Evolutionary conservation across 305 asterid genomes (phyloP).

Genomic region (Ajuga reptans): DNA sequence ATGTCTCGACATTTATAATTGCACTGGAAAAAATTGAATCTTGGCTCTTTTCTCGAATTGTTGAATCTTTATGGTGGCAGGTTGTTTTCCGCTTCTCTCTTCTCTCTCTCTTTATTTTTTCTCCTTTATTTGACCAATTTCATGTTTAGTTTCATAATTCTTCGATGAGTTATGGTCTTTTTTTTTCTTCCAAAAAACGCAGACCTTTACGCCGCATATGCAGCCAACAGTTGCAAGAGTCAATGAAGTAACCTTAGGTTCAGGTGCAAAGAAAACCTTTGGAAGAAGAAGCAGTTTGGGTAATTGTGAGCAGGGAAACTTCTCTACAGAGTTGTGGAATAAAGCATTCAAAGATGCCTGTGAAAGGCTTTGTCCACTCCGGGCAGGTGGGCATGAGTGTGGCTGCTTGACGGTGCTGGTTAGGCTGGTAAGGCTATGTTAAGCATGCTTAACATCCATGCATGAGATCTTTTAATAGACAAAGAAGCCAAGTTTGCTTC

Average conservation of each 20-base stretch:
- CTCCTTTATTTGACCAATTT: not conserved
- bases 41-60: conserved; percentile 83
- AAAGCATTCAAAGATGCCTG: conserved; percentile 87
- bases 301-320: conserved; percentile 56
- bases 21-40: conserved; percentile 79
- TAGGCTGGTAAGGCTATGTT: conserved; percentile 53
- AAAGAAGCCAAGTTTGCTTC: not conserved
- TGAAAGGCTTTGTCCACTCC: conserved; percentile 82
- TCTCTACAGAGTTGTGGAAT: conserved; percentile 75
- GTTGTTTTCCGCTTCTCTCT: conserved; percentile 30
- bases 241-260: conserved; percentile 28
- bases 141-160: conserved; percentile 1
- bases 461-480: not conserved
- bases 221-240: conserved; percentile 48
- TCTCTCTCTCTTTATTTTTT: not conserved
- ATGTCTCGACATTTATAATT: conserved; percentile 42
- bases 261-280: conserved; percentile 37
- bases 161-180: conserved; percentile 10
- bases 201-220: conserved; percentile 89
- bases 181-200: conserved; percentile 29
- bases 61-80: conserved; percentile 97
- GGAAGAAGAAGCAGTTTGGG: conserved; percentile 48
- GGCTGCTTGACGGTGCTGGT: conserved; percentile 72
- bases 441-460: not conserved
- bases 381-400: conserved; percentile 78